Percentiles rank a stretch among this genome's conserved stretches.
Conservation (phyloP, 1,139 yeast species). For the Kodamaea sp. region DNA sequence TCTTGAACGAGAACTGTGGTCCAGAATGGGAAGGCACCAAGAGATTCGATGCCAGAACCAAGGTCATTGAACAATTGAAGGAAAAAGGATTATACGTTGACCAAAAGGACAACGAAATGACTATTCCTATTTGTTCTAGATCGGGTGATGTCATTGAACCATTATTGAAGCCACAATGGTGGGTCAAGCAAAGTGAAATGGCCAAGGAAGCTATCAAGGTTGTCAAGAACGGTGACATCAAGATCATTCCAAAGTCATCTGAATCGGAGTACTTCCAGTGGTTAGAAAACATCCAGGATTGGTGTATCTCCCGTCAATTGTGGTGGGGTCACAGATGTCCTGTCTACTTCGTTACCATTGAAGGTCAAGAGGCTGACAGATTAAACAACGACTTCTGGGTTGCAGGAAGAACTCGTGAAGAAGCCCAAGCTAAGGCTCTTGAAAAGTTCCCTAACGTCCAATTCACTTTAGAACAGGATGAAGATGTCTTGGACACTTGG, state of each 20-base stretch:
- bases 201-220: slow-evolving; percentile 87
- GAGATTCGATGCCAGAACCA: slow-evolving; percentile 90
- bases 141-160: slow-evolving; percentile 98
- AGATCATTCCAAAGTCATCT: slow-evolving; percentile 83
- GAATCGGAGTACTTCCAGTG: slow-evolving; percentile 94
- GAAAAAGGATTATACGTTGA: slow-evolving; percentile 74
- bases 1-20: slow-evolving; percentile 89
- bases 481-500: slow-evolving; percentile 98
- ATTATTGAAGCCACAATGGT: slow-evolving; percentile 97
- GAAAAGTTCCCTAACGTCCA: slow-evolving; percentile 68
- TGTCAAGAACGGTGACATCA: slow-evolving; percentile 78
- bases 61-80: slow-evolving; percentile 80
- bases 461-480: slow-evolving; percentile 88
- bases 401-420: slow-evolving; percentile 80
- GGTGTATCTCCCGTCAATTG: slow-evolving; percentile 98
- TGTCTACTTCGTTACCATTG: slow-evolving; percentile 82
- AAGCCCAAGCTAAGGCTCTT: slow-evolving; percentile 81
- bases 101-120: slow-evolving; percentile 93
- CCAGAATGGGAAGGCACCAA: slow-evolving; percentile 82
- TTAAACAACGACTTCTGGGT: slow-evolving; percentile 82
- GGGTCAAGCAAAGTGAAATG: slow-evolving; percentile 92
- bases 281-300: slow-evolving; percentile 95
- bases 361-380: slow-evolving; percentile 59
- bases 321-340: slow-evolving; percentile 99
- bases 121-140: slow-evolving; percentile 90